phyloP scores from a whole-genome alignment of 176 grass and related monocot species.

The Bolboschoenus planiculmis region DNA sequence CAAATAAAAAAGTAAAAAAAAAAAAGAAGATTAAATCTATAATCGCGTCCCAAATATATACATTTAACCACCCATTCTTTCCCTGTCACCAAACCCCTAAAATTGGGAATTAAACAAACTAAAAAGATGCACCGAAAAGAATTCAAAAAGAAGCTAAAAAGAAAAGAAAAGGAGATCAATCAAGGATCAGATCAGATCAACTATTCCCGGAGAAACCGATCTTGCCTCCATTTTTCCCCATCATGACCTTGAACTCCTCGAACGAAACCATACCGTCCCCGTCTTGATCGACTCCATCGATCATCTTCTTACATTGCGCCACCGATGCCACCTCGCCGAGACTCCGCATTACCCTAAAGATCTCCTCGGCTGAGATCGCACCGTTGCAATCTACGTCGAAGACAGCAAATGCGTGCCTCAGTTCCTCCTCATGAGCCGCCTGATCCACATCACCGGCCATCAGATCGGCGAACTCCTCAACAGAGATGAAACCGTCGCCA shows the following conservation, averaged over 20 bases:
- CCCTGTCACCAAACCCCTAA: not conserved
- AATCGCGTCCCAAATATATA: not conserved
- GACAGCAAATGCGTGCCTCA: conserved; percentile 69
- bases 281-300: conserved; percentile 78
- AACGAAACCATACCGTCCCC: conserved; percentile 73
- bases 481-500: conserved; percentile 86
- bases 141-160: not conserved
- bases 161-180: conserved; percentile 7
- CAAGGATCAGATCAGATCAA: not conserved
- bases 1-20: not conserved
- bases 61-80: conserved; percentile 5
- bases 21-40: not conserved
- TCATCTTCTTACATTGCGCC: conserved; percentile 80
- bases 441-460: conserved; percentile 36
- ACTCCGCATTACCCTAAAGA: conserved; percentile 55
- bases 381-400: conserved; percentile 80
- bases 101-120: not conserved
- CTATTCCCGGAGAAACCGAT: not conserved
- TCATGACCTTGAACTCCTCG: conserved; percentile 97
- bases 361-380: conserved; percentile 77
- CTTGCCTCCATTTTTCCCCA: conserved; percentile 43
- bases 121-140: not conserved
- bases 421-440: conserved; percentile 41
- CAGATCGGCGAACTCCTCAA: conserved; percentile 68
- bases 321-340: conserved; percentile 73